Conservation (phyloP, 257 asterid species). For the Eucommia ulmoides region DNA sequence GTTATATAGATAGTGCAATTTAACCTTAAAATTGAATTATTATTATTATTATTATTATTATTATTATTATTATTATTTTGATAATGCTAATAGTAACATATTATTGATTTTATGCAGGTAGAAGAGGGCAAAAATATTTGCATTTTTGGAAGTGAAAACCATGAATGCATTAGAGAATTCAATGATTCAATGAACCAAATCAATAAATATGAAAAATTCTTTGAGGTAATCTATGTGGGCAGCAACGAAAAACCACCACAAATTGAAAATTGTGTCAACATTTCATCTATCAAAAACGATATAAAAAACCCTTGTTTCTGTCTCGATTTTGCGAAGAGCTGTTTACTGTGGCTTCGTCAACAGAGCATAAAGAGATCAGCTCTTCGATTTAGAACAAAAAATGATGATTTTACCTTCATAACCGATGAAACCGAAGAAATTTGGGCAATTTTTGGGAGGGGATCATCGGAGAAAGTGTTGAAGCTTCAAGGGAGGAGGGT, state of each 20-base stretch:
- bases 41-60: too few relatives aligned
- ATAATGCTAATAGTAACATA: too few relatives aligned
- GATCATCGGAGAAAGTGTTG: conserved; percentile 19
- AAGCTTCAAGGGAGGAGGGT: conserved; percentile 22
- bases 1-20: too few relatives aligned
- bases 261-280: conserved; percentile 20
- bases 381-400: conserved; percentile 5
- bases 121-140: conserved; percentile 38
- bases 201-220: conserved; percentile 20
- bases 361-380: conserved; percentile 29
- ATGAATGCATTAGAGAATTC: conserved; percentile 46
- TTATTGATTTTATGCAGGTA: conserved; percentile 33
- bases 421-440: conserved; percentile 19
- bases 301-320: conserved; percentile 29
- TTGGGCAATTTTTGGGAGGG: conserved; percentile 45
- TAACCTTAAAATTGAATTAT: too few relatives aligned
- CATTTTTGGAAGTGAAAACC: conserved; percentile 44
- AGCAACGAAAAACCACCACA: conserved; percentile 37
- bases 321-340: conserved; percentile 21
- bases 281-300: conserved; percentile 26
- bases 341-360: conserved; percentile 51
- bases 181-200: conserved; percentile 21
- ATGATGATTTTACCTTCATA: conserved; percentile 8
- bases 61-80: too few relatives aligned
- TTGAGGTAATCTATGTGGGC: conserved; percentile 51